These are phyloP conservation scores for Gastroboletus turbinatus DNA, from an alignment of 1,284 basidiomycete genomes.

Conservation along the genomic window DNA sequence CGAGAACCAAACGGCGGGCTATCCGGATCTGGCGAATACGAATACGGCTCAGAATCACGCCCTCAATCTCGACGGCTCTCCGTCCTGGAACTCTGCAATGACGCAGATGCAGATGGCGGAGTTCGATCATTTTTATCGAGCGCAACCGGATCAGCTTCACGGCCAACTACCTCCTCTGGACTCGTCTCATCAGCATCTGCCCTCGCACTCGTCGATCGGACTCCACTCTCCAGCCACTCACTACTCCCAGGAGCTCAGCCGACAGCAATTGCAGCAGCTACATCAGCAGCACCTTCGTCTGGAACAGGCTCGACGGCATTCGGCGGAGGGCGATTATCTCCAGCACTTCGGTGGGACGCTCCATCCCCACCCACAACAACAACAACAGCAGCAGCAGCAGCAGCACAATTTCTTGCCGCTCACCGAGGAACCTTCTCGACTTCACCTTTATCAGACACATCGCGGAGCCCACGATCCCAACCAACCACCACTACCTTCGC, in stretches of 20 bases:
- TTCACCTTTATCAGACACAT: constrained; percentile 37
- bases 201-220: constrained; percentile 48
- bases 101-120: constrained; percentile 42
- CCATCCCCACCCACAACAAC: constrained; percentile 28
- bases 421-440: constrained; percentile 30
- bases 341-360: constrained; percentile 29
- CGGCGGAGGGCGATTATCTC: constrained; percentile 36
- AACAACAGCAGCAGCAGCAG: constrained; percentile 22
- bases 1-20: constrained; percentile 32
- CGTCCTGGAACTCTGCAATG: constrained; percentile 84
- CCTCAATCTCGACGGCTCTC: constrained; percentile 75
- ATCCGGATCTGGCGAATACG: constrained; percentile 43
- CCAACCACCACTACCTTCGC: constrained; percentile 28
- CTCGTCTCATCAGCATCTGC: constrained; percentile 46
- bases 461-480: constrained; percentile 34
- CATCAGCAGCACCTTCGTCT: constrained; percentile 29
- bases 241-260: constrained; percentile 45
- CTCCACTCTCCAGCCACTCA: constrained; percentile 30
- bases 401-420: constrained; percentile 25
- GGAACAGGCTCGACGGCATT: constrained; percentile 31
- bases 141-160: constrained; percentile 37
- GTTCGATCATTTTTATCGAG: constrained; percentile 39
- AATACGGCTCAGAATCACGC: constrained; percentile 65
- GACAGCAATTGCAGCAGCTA: constrained; percentile 45
- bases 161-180: constrained; percentile 49